Base-by-base conservation (phyloP, 805 yeast genomes). In the Blastobotrys peoriensis region DNA sequence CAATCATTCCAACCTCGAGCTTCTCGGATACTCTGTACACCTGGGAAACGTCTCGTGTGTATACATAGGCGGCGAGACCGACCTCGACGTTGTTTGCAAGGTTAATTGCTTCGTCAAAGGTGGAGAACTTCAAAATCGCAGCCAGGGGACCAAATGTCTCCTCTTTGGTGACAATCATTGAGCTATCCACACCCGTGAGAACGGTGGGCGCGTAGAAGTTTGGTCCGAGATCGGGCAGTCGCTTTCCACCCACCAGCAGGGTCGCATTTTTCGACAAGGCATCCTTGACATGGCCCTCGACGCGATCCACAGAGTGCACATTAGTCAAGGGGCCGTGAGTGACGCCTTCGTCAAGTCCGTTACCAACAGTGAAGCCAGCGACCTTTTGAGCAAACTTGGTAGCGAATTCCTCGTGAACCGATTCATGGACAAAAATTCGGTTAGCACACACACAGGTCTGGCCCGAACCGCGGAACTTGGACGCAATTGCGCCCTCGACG, bases 61-160 rank as follows among this genome's bases (percentile, higher is more conserved):
- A 84, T 62, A 86, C 75, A 61, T 86, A 86, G 13, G 86, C 86
- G 2, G 93, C 91, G 43, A 85, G 72, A 16, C 94, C 95, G 35
- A 78, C 85, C 9, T 75, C 79, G 6, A 81, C 75, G 49, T 70
- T 70, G 63, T 86, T 86, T 19, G 93, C 89, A 45, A 69, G 57
- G 42, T 58, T 62, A 13, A 84, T 44, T 4, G 76, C 89, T 60
- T 83, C 85, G 37, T 78, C 81, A 36, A 76, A 83, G n/a, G 78
- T 61, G 30, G 65, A 60, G 61, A 85, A 85, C 60, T 74, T 77
- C 60, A 82, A 73, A 42, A 86, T 62, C 1, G 87, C 86, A 20
- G 86, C 86, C 18, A 86, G 68, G 2, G 95, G 95, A 2, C 93
- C 95, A 62, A 85, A 86, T 2, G 89, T 84, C 63, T 85, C 95